Evolutionary conservation across 73 alveolate genomes (phyloP).

Genomic region (Paramecium tetraurelia): DNA sequence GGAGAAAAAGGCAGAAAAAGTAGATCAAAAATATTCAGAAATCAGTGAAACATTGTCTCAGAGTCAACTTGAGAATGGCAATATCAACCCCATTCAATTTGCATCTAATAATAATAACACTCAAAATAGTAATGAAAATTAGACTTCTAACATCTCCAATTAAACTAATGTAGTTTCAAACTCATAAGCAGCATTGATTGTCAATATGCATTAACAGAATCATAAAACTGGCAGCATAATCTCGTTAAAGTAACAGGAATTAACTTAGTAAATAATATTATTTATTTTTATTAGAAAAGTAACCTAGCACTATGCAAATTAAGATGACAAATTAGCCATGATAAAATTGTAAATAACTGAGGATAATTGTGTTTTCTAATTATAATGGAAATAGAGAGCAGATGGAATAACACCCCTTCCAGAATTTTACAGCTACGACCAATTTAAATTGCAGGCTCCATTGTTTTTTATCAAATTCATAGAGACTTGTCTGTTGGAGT

Average conservation of each 20-base stretch:
- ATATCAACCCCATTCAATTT: neutral
- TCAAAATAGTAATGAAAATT: neutral
- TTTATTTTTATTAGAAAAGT: neutral
- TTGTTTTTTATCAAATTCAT: neutral
- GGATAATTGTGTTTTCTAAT: neutral
- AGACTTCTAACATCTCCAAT: neutral
- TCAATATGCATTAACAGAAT: neutral
- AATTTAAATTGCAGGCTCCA: slow-evolving; percentile 18
- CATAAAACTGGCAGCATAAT: neutral
- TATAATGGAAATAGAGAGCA: neutral
- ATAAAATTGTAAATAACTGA: neutral
- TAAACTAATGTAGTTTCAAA: neutral
- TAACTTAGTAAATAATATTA: neutral
- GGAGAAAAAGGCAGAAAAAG: neutral
- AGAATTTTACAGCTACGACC: neutral
- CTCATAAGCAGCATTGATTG: neutral
- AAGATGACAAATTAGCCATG: neutral
- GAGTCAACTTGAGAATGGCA: neutral
- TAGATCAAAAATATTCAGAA: neutral
- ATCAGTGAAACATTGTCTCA: neutral
- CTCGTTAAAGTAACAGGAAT: neutral
- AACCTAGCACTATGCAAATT: neutral
- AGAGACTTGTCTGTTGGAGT: neutral
- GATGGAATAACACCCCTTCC: slow-evolving; percentile 12
- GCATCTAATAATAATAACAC: neutral